Conservation (phyloP, 495 filamentous ascomycete genomes). For the Xylaria castorea region DNA sequence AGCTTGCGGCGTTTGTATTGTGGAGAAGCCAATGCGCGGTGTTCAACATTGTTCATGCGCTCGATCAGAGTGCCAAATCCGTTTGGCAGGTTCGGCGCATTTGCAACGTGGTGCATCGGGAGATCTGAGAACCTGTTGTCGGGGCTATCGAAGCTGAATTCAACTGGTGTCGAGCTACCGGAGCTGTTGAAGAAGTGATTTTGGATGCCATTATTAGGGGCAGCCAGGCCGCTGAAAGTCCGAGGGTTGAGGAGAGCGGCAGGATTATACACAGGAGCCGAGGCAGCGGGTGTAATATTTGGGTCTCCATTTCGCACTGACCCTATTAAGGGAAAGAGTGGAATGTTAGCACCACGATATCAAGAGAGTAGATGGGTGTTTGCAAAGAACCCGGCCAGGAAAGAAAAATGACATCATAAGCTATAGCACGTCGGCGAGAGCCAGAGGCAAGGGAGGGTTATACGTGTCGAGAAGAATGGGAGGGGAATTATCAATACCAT, state of each 20-base stretch:
- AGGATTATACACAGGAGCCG: slow-evolving; percentile 41
- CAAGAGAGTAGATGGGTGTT: not conserved
- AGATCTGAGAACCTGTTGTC: slow-evolving; percentile 27
- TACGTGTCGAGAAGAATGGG: not conserved
- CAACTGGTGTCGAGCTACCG: slow-evolving; percentile 30
- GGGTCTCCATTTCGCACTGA: slow-evolving; percentile 34
- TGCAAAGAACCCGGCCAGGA: not conserved
- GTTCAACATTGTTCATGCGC: slow-evolving; percentile 72
- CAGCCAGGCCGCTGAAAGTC: slow-evolving; percentile 28
- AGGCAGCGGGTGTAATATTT: not conserved
- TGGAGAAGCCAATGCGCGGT: slow-evolving; percentile 66
- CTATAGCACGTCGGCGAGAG: not conserved
- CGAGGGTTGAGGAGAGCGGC: slow-evolving; percentile 49
- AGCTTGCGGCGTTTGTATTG: slow-evolving; percentile 69
- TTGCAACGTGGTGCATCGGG: slow-evolving; percentile 23
- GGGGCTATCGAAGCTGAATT: slow-evolving; percentile 55
- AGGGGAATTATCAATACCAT: slow-evolving; percentile 26
- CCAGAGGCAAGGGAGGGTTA: not conserved
- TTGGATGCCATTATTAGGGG: slow-evolving; percentile 21
- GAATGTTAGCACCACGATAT: slow-evolving; percentile 6
- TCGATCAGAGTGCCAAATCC: slow-evolving; percentile 65
- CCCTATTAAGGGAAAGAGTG: slow-evolving; percentile 19
- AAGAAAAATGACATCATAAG: not conserved
- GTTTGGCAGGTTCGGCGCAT: slow-evolving; percentile 25
- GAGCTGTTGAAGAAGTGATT: slow-evolving; percentile 28